Conservation (phyloP, 2,329 filamentous ascomycete genomes). For the Didymella exigua region DNA sequence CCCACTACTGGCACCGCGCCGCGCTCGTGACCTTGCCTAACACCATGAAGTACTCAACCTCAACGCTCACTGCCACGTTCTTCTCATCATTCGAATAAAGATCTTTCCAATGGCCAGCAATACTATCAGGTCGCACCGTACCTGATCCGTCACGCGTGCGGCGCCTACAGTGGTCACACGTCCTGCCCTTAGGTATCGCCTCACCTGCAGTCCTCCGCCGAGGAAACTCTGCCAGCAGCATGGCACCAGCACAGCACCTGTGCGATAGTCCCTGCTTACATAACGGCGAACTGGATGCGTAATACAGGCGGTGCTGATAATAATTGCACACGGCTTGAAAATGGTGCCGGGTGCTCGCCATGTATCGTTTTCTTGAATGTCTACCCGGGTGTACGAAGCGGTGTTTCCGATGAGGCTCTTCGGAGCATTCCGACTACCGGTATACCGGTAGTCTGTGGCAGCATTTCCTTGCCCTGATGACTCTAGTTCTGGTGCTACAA, state of each 20-base stretch:
- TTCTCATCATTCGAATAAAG: background rate
- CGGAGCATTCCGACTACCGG: background rate
- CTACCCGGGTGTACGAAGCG: background rate
- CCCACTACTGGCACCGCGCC: background rate
- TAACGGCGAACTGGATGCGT: background rate
- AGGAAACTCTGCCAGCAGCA: too few relatives aligned
- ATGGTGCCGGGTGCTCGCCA: background rate
- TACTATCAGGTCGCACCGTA: background rate
- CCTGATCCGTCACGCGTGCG: background rate
- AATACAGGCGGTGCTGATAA: background rate
- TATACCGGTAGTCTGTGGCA: too few relatives aligned
- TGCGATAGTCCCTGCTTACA: background rate
- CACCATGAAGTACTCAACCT: background rate
- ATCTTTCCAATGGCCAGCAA: background rate
- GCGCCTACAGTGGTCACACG: constrained; percentile 1
- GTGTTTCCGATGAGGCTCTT: background rate
- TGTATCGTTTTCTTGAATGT: background rate
- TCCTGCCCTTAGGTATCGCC: background rate
- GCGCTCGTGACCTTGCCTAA: background rate
- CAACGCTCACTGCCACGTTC: background rate
- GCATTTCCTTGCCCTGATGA: too few relatives aligned
- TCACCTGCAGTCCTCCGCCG: constrained; percentile 1
- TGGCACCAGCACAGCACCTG: background rate
- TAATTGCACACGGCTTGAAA: background rate
- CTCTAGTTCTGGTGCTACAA: too few relatives aligned